Conservation (phyloP, 768 basidiomycete species). For the Baorangia bicolor region DNA sequence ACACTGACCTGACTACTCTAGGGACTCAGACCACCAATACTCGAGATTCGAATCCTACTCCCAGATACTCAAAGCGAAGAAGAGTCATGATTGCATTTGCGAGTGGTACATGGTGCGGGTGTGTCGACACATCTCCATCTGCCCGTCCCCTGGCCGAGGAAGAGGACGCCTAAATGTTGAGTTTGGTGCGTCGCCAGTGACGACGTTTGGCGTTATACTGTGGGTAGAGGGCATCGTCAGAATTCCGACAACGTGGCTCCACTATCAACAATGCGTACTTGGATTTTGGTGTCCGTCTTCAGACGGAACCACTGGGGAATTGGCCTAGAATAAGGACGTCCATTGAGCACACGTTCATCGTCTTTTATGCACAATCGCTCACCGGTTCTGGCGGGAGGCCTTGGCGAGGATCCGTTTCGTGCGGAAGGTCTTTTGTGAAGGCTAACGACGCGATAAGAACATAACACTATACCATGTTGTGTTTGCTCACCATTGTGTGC, state of each 20-base stretch:
- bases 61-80: not conserved
- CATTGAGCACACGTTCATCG: not conserved
- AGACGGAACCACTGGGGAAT: constrained; percentile 99
- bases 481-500: constrained; percentile 49
- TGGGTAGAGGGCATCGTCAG: not conserved
- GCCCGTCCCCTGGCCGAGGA: constrained; percentile 2
- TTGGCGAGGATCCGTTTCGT: constrained; percentile 98
- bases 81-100: constrained; percentile 21
- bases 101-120: constrained; percentile 26
- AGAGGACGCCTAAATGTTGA: constrained; percentile 73
- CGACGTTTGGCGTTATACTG: constrained; percentile 95
- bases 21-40: not conserved
- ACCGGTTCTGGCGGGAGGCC: constrained; percentile 95
- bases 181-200: constrained; percentile 99
- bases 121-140: constrained; percentile 19
- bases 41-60: not conserved
- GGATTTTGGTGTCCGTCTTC: constrained; percentile 94
- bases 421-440: constrained; percentile 98
- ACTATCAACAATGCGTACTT: constrained; percentile 46
- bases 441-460: constrained; percentile 47
- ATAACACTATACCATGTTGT: not conserved
- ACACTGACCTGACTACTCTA: not conserved
- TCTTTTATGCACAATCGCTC: constrained; percentile 22
- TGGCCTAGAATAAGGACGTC: constrained; percentile 50
- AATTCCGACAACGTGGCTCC: not conserved